These are phyloP conservation scores for Nothopassalora personata DNA, from an alignment of 2,329 filamentous ascomycete genomes.

Conservation along the genomic window DNA sequence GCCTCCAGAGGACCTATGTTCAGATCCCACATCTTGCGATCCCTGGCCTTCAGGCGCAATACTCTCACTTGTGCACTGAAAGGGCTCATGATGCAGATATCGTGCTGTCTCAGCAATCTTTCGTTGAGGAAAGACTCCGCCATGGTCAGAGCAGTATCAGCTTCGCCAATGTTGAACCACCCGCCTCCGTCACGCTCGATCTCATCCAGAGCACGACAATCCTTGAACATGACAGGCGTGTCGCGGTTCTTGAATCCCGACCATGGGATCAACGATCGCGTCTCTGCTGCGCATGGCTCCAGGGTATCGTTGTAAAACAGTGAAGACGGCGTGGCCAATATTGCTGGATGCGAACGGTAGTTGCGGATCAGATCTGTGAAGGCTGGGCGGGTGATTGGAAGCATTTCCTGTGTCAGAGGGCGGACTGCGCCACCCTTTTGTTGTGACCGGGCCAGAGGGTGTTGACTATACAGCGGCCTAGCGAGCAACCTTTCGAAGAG, in stretches of 20 bases:
- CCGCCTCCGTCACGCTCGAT: slow-evolving; percentile 28
- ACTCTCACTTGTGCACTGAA: slow-evolving; percentile 25
- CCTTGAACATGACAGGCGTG: slow-evolving; percentile 22
- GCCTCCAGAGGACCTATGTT: slow-evolving; percentile 27
- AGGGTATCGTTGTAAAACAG: slow-evolving; percentile 27
- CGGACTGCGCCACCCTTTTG: slow-evolving; percentile 17
- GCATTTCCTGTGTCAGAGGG: slow-evolving; percentile 23
- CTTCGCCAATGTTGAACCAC: slow-evolving; percentile 25
- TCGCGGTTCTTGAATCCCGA: slow-evolving; percentile 16
- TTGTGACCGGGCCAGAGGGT: slow-evolving; percentile 24
- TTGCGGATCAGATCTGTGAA: slow-evolving; percentile 27
- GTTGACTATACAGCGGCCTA: slow-evolving; percentile 19
- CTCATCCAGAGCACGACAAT: slow-evolving; percentile 18
- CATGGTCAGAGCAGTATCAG: slow-evolving; percentile 14
- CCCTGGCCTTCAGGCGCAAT: slow-evolving; percentile 18
- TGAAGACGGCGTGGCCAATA: slow-evolving; percentile 22
- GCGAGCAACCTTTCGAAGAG: slow-evolving; percentile 24
- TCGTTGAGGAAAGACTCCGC: slow-evolving; percentile 20
- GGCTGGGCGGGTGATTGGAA: slow-evolving; percentile 22
- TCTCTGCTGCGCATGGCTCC: slow-evolving; percentile 17
- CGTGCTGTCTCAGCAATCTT: slow-evolving; percentile 11
- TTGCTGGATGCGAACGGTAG: slow-evolving; percentile 27
- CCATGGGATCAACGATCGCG: slow-evolving; percentile 20
- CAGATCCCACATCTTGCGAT: slow-evolving; percentile 5
- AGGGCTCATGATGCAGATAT: slow-evolving; percentile 28